phyloP scores from a whole-genome alignment of 2,329 filamentous ascomycete genomes.

The Cercospora beticola region DNA sequence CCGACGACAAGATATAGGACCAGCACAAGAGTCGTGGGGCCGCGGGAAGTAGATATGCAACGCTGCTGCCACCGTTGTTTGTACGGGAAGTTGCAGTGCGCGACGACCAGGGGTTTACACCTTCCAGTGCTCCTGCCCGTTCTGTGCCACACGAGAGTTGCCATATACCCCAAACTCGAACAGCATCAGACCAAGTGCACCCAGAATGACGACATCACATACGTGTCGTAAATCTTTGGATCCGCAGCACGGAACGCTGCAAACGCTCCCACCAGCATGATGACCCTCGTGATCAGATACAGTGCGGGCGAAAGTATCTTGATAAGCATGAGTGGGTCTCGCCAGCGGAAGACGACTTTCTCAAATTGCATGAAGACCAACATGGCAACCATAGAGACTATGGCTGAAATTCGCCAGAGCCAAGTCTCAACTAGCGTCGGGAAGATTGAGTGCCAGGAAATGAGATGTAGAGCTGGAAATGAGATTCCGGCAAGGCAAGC shows the following conservation, averaged over 20 bases:
- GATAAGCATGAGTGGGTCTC: constrained; percentile 19
- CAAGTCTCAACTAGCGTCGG: constrained; percentile 32
- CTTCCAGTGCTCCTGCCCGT: too few species aligned
- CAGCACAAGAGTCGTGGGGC: too few species aligned
- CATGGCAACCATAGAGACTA: constrained; percentile 34
- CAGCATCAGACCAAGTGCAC: too few species aligned
- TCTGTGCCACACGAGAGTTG: too few species aligned
- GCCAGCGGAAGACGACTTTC: constrained; percentile 20
- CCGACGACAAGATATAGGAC: too few species aligned
- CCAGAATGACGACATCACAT: constrained; percentile 11
- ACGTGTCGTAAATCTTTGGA: constrained; percentile 16
- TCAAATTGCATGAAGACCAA: constrained; percentile 29
- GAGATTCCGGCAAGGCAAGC: not conserved
- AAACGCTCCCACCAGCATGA: not conserved
- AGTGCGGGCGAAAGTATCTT: constrained; percentile 15
- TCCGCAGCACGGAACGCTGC: not conserved
- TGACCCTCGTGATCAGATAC: constrained; percentile 11
- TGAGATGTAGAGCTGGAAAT: not conserved
- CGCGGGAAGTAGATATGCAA: too few species aligned
- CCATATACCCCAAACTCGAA: too few species aligned
- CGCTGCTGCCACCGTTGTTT: too few species aligned
- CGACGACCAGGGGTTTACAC: too few species aligned
- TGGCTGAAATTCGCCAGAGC: constrained; percentile 35
- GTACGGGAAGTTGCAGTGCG: too few species aligned
- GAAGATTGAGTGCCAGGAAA: constrained; percentile 36